Percentiles rank a stretch among this genome's conserved stretches.
Conservation (phyloP, 2,329 filamentous ascomycete species). For the Penicillium sclerotiorum region DNA sequence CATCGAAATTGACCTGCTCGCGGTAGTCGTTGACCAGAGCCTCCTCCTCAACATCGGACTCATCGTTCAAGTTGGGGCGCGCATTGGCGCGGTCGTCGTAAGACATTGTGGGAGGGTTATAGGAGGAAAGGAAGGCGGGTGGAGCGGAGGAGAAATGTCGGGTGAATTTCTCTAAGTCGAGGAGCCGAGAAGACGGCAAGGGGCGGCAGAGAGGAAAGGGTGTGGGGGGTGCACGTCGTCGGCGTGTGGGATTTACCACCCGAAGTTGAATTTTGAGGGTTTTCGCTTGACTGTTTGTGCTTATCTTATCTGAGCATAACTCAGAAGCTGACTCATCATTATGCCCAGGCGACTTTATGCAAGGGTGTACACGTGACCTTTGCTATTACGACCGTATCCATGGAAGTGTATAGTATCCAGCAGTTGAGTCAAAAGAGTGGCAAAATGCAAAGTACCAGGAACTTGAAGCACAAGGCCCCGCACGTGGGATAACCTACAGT, state of each 20-base stretch:
- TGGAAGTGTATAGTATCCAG: too few relatives aligned
- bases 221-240: conserved; percentile 29
- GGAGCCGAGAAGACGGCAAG: conserved; percentile 22
- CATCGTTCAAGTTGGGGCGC: conserved; percentile 62
- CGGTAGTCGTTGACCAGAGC: conserved; percentile 92
- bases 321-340: conserved; percentile 33
- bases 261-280: conserved; percentile 49
- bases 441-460: too few relatives aligned
- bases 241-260: conserved; percentile 41
- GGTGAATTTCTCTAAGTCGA: conserved; percentile 16
- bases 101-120: conserved; percentile 42
- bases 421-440: too few relatives aligned
- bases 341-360: not conserved
- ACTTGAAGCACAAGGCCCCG: too few relatives aligned
- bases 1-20: conserved; percentile 93
- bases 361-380: too few relatives aligned
- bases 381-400: too few relatives aligned
- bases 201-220: conserved; percentile 22
- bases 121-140: conserved; percentile 9
- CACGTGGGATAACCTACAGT: too few relatives aligned
- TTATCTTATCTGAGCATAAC: conserved; percentile 48
- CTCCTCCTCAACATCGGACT: conserved; percentile 96
- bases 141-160: conserved; percentile 13
- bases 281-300: conserved; percentile 49
- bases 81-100: conserved; percentile 48